Evolutionary conservation across 306 rosid genomes (phyloP), one percentile per base, ranked within the genome.

Genomic region (Dicorynia guianensis): DNA sequence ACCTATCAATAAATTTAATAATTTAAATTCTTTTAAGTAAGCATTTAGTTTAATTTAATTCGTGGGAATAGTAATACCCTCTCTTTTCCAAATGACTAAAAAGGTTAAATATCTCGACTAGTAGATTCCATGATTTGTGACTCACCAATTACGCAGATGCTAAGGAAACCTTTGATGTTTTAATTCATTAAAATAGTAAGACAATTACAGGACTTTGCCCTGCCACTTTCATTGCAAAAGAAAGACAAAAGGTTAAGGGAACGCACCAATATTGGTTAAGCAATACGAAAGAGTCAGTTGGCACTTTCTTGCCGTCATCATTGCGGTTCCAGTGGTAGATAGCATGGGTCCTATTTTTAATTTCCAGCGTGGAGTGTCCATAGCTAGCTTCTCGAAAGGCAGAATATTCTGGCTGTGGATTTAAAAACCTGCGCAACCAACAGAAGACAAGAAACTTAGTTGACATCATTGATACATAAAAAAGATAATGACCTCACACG

Each of bases 281-380:
- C 85, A 96, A 74, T 43, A 87, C 63, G 59, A 96, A 90, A 11
- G 93, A 79, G n/a, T 92, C 96, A 1, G 86, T 86, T 20, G 87
- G 77, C 8, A 80, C 78, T 85, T 85, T 96, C 89, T 90, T 96
- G 84, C 99, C 98, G 0, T 89, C 97, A 18, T 92, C 99, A 50
- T 96, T 96, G 74, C 99, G 99, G 80, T 92, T 96, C 99, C 99
- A 96, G 66, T 92, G 98, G 83, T 96, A 96, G 49, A 92, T 11
- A 56, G 99, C 99, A 84, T 90, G 96, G 4, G 98, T 96, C 81
- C 91, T 83, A 66, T 92, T 96, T 67, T 73, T 84, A 48, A 92
- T 84, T 81, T 96, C 98, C 84, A 96, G 50, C 8, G 96, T 96
- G 5, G 97, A 92, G 82, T 96, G 99, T 36, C 99, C 99, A 77